A percentile compares a stretch with the other conserved stretches of the same genome.
Evolutionary conservation across 2,329 filamentous ascomycete species (phyloP).

Genomic region (Xylariales sp.): DNA sequence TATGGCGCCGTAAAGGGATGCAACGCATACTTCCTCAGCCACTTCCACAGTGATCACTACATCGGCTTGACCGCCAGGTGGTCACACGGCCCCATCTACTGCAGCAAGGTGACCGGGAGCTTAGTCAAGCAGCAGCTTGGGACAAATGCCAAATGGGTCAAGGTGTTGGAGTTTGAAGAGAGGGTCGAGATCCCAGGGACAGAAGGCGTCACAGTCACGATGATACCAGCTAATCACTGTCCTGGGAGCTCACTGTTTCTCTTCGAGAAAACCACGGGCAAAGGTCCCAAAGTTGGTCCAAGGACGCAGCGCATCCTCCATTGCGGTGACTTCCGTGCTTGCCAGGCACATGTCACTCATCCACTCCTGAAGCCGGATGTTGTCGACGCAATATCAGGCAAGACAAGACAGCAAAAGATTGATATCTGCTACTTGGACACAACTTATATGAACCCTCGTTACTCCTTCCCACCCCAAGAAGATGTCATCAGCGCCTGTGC

Average conservation of each 20-base stretch:
- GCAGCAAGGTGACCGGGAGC: slow-evolving; percentile 87
- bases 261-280: slow-evolving; percentile 73
- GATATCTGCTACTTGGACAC: slow-evolving; percentile 97
- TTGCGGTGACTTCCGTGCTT: slow-evolving; percentile 93
- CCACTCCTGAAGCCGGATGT: slow-evolving; percentile 74
- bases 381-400: slow-evolving; percentile 65
- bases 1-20: slow-evolving; percentile 92
- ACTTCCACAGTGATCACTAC: slow-evolving; percentile 98
- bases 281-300: slow-evolving; percentile 50
- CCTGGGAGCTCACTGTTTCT: slow-evolving; percentile 91
- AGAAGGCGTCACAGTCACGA: slow-evolving; percentile 78
- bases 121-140: slow-evolving; percentile 80
- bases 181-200: slow-evolving; percentile 76
- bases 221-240: slow-evolving; percentile 96
- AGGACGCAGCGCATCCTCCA: slow-evolving; percentile 79
- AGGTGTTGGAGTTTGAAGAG: slow-evolving; percentile 80
- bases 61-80: slow-evolving; percentile 83
- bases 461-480: slow-evolving; percentile 85
- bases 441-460: slow-evolving; percentile 92
- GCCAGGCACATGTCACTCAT: slow-evolving; percentile 76
- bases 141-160: slow-evolving; percentile 80
- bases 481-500: slow-evolving; percentile 85
- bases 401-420: slow-evolving; percentile 75
- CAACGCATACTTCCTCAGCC: slow-evolving; percentile 91
- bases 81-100: slow-evolving; percentile 94